Percentiles rank a stretch among this genome's conserved stretches.
Evolutionary conservation across 805 yeast genomes (phyloP).

Genomic region (Cyberlindnera misumaiensis): DNA sequence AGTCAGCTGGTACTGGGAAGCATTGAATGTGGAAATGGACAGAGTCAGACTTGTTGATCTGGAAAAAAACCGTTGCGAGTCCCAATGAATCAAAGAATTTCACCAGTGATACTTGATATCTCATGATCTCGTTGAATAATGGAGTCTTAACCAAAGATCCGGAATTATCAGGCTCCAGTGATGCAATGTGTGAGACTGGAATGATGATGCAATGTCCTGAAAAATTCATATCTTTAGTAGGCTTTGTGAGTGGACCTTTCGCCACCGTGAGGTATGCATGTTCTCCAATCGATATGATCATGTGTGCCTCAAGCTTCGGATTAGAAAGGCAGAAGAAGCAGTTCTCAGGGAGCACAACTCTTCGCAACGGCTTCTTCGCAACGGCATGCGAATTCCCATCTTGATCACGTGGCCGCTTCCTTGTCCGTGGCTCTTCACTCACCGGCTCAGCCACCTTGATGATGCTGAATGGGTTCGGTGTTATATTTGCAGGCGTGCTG

Average conservation of each 20-base stretch:
- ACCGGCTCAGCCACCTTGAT: conserved; percentile 1
- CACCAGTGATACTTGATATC: conserved; percentile 42
- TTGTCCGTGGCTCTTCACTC: conserved; percentile 8
- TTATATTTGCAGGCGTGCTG: conserved; percentile 16
- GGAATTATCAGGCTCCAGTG: conserved; percentile 23
- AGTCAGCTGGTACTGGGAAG: conserved; percentile 55
- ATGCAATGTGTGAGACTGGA: conserved; percentile 70
- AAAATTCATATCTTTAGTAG: conserved; percentile 42
- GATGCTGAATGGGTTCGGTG: conserved; percentile 27
- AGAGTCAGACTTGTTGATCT: conserved; percentile 54
- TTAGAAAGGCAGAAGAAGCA: conserved; percentile 86
- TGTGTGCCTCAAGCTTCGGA: conserved; percentile 68
- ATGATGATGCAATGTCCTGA: conserved; percentile 80
- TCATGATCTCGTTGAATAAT: conserved; percentile 36
- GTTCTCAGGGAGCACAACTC: conserved; percentile 43
- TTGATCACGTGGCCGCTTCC: conserved; percentile 4
- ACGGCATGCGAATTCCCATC: conserved; percentile 4
- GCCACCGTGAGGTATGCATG: conserved; percentile 67
- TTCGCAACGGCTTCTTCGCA: conserved; percentile 6
- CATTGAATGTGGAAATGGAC: conserved; percentile 75
- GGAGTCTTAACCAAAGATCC: conserved; percentile 24
- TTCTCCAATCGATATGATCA: conserved; percentile 71
- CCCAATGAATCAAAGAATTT: conserved; percentile 38
- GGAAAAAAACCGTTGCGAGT: conserved; percentile 56
- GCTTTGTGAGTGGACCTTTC: conserved; percentile 73